phyloP scores from a whole-genome alignment of 2,329 filamentous ascomycete species.

The Metarhizium sp. region DNA sequence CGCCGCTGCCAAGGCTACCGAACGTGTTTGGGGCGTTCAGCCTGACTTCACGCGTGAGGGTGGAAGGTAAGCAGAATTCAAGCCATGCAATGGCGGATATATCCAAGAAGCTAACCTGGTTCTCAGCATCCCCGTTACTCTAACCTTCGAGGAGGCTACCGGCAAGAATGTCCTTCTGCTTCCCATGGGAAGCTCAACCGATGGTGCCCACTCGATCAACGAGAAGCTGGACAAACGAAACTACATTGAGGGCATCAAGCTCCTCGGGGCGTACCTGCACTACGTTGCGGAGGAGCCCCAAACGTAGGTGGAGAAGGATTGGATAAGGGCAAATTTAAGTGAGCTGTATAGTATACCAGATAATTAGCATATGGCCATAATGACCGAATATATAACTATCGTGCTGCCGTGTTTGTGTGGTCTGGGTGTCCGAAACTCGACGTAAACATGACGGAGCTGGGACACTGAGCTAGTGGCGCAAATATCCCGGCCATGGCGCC shows the following conservation, averaged over 20 bases:
- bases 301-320: constrained; percentile 13
- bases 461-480: no score
- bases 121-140: constrained; percentile 80
- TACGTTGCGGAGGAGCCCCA: constrained; percentile 86
- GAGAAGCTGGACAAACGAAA: constrained; percentile 96
- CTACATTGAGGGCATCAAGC: constrained; percentile 96
- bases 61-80: constrained; percentile 54
- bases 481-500: neutral
- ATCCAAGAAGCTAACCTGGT: neutral
- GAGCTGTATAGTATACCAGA: neutral
- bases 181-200: constrained; percentile 95
- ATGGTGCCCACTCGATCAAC: constrained; percentile 95
- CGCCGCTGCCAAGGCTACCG: constrained; percentile 88
- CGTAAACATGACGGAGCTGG: no score
- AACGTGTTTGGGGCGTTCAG: constrained; percentile 86
- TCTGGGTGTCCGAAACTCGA: neutral
- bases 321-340: neutral
- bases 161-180: constrained; percentile 94
- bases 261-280: constrained; percentile 89
- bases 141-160: constrained; percentile 95
- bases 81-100: neutral
- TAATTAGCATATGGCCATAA: neutral
- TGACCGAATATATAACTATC: neutral
- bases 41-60: constrained; percentile 95
- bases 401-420: neutral